Evolutionary conservation across 192 early-diverging fungal genomes (phyloP).

Genomic region (Backusella circina): DNA sequence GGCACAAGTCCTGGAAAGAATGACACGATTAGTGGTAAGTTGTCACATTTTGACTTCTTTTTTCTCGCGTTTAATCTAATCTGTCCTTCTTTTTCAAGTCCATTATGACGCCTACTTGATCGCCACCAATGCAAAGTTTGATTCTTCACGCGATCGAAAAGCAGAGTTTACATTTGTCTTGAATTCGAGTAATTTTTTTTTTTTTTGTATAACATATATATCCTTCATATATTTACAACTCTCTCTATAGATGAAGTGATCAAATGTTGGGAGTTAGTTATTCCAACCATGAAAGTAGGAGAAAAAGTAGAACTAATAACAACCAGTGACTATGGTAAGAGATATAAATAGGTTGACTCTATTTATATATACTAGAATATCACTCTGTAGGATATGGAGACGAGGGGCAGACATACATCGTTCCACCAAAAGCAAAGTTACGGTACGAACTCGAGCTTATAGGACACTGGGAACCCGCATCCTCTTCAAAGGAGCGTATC

Average conservation of each 20-base stretch:
- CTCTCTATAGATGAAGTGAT: constrained; percentile 32
- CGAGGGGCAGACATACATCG: constrained; percentile 28
- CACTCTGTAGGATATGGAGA: constrained; percentile 33
- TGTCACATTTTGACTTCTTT: not conserved
- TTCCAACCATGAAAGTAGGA: constrained; percentile 43
- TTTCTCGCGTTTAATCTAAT: not conserved
- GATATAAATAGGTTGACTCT: not conserved
- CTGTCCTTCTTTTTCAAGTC: not conserved
- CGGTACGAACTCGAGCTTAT: constrained; percentile 42
- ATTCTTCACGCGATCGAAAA: constrained; percentile 37
- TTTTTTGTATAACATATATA: not conserved
- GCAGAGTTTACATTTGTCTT: constrained; percentile 29
- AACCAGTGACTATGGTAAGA: constrained; percentile 37
- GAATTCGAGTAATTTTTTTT: constrained; percentile 28
- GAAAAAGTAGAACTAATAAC: constrained; percentile 36
- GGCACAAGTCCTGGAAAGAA: not conserved
- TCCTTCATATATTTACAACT: too few relatives aligned
- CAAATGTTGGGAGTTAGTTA: constrained; percentile 36
- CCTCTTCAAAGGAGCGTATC: constrained; percentile 30
- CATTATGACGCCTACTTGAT: constrained; percentile 2
- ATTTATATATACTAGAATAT: too few relatives aligned
- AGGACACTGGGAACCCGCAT: constrained; percentile 34
- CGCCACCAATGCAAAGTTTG: constrained; percentile 13
- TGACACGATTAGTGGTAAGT: constrained; percentile 1
- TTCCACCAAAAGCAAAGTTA: constrained; percentile 37